Evolutionary conservation across 768 basidiomycete species (phyloP).

Genomic region (Podaxis rugospora): DNA sequence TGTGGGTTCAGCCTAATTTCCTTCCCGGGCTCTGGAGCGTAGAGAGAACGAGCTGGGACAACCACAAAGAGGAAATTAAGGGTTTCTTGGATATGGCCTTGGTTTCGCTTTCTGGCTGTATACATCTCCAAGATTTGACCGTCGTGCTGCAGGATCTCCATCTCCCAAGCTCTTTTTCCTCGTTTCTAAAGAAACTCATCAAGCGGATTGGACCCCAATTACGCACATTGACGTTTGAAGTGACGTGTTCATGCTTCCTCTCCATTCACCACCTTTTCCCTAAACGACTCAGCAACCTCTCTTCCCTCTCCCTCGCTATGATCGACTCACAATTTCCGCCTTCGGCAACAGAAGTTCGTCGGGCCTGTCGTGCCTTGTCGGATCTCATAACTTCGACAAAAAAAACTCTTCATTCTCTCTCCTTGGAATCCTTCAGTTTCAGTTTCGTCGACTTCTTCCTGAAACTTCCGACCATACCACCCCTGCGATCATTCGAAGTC

Average conservation of each 20-base stretch:
- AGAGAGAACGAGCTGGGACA: not conserved
- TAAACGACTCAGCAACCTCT: not conserved
- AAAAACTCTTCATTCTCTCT: not conserved
- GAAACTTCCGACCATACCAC: not conserved
- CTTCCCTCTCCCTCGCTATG: not conserved
- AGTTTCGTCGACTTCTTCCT: not conserved
- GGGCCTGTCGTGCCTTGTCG: not conserved
- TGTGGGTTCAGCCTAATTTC: conserved; percentile 25
- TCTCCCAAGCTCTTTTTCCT: conserved; percentile 16
- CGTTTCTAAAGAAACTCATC: conserved; percentile 18
- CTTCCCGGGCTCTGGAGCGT: conserved; percentile 17
- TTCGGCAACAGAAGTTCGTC: not conserved
- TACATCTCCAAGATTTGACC: conserved; percentile 18
- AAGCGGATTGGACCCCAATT: not conserved
- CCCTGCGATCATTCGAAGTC: not conserved
- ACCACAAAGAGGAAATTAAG: not conserved
- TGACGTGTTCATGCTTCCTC: not conserved
- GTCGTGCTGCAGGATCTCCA: conserved; percentile 21
- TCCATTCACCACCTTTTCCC: not conserved
- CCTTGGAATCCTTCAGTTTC: not conserved
- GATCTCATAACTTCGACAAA: not conserved
- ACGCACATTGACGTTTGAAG: not conserved
- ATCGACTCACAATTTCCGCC: not conserved
- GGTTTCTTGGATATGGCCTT: conserved; percentile 13
- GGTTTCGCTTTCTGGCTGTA: conserved; percentile 12